Evolutionary conservation across 139 green algal species (phyloP), one percentile per base, ranked within the genome.

Genomic region (Chlorella sp.): DNA sequence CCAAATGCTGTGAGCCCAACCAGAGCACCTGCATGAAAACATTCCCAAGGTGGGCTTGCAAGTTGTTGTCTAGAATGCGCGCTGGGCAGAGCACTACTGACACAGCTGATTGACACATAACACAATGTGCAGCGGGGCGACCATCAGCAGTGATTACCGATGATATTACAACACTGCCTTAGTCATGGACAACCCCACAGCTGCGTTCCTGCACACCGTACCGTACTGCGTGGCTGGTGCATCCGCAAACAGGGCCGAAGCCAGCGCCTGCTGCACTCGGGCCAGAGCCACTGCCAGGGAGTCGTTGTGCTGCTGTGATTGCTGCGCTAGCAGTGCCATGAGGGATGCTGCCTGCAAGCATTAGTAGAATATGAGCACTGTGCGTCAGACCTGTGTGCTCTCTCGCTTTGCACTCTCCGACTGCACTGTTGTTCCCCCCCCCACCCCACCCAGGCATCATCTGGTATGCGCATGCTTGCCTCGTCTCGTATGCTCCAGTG

Each of bases 1-100:
- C 81, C 81, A 75, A 86, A 73, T 7, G 81, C 81, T 9, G 21
- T 86, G n/a, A 86, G 81, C 4, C 81, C 81, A 21, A 86, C 57
- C 53, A 86, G 53, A 3, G 81, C 40, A n/a, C 81, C 81, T 86
- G 81, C 48, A 42, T 30, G 19, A 3, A 26, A 22, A 16, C 48
- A 57, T 5, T 9, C 48, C 48, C 48, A 5, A 9, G 48, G 48
- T 57, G 48, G 9, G 48, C 48, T 57, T 16, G 5, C 48, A 57
- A 57, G 48, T 9, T 57, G 9, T 57, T 57, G 48, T 57, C 48
- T 16, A 57, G 48, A 73, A 30, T 3, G 19, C 66, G 22, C 24
- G 66, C 66, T 73, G 66, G 14, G 66, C 14, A 73, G 24, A 3
- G 26, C 26, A 73, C 66, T 9, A 81, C 19, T 26, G 4, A 48